phyloP scores from a whole-genome alignment of 1,284 basidiomycete genomes.

The Ustilago esculenta region DNA sequence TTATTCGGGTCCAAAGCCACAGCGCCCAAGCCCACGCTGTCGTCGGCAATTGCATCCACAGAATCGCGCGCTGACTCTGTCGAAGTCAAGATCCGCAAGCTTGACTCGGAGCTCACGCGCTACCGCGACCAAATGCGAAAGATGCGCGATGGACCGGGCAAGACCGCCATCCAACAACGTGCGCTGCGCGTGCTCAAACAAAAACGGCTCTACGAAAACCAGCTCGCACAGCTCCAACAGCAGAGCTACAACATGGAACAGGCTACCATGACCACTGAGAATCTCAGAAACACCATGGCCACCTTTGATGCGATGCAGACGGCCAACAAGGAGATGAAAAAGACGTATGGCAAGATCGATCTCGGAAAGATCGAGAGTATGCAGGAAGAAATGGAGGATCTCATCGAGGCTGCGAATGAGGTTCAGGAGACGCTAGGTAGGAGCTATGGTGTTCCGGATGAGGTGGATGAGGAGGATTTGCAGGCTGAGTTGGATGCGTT shows the following conservation, averaged over 20 bases:
- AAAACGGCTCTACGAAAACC: conserved; percentile 93
- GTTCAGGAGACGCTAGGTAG: conserved; percentile 93
- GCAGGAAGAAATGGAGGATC: conserved; percentile 88
- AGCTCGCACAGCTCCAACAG: conserved; percentile 88
- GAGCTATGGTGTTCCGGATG: conserved; percentile 95
- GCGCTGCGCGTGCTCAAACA: conserved; percentile 93
- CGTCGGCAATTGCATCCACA: conserved; percentile 92
- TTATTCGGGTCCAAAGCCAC: conserved; percentile 67
- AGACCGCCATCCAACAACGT: conserved; percentile 94
- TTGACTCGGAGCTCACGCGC: conserved; percentile 88
- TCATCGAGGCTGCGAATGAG: conserved; percentile 96
- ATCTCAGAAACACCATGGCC: conserved; percentile 99
- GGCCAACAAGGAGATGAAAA: conserved; percentile 97
- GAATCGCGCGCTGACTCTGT: conserved; percentile 87
- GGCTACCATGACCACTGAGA: conserved; percentile 93
- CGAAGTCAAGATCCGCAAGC: conserved; percentile 95
- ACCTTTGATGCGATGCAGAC: conserved; percentile 96
- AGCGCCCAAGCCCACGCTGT: conserved; percentile 80
- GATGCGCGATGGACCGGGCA: conserved; percentile 91
- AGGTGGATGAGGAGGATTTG: conserved; percentile 95
- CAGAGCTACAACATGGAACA: conserved; percentile 99
- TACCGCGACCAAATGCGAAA: conserved; percentile 98
- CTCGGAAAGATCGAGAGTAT: conserved; percentile 90
- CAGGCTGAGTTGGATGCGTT: conserved; percentile 77
- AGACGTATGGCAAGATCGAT: conserved; percentile 97